Conservation (phyloP, 306 rosid species). For the Alnus rubra region DNA sequence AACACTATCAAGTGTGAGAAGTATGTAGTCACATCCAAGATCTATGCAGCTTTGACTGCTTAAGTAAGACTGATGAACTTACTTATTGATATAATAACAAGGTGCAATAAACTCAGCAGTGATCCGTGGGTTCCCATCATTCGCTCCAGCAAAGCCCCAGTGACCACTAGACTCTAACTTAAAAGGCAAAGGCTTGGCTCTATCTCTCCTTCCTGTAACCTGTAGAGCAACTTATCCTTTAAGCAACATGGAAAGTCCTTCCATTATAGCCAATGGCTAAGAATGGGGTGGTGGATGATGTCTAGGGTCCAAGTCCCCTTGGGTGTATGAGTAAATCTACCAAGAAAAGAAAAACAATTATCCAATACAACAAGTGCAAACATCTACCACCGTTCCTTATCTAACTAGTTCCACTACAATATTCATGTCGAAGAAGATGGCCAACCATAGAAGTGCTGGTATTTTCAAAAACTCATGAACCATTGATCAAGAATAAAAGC, state of each 20-base stretch:
- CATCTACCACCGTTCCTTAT: neutral
- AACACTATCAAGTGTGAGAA: neutral
- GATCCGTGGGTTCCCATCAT: constrained; percentile 88
- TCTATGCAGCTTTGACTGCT: constrained; percentile 7
- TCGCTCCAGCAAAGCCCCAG: constrained; percentile 94
- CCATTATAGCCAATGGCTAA: neutral
- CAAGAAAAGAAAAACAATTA: too few species aligned
- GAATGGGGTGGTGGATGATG: neutral
- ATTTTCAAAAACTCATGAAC: neutral
- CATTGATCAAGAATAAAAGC: neutral
- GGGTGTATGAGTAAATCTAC: neutral
- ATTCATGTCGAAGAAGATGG: neutral
- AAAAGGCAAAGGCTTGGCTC: constrained; percentile 92
- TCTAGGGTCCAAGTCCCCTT: neutral
- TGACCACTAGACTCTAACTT: constrained; percentile 69
- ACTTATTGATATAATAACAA: constrained; percentile 82
- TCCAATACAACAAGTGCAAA: neutral
- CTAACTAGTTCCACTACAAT: neutral
- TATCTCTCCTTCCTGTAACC: constrained; percentile 98
- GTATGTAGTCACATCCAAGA: constrained; percentile 4
- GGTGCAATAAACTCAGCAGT: constrained; percentile 91
- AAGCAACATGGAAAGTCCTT: constrained; percentile 14
- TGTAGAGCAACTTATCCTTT: constrained; percentile 37
- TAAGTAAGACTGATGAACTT: constrained; percentile 30
- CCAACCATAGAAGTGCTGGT: neutral